Evolutionary conservation across 1,284 basidiomycete species (phyloP), one percentile per base, ranked within the genome.

Genomic region (Malassezia restricta): DNA sequence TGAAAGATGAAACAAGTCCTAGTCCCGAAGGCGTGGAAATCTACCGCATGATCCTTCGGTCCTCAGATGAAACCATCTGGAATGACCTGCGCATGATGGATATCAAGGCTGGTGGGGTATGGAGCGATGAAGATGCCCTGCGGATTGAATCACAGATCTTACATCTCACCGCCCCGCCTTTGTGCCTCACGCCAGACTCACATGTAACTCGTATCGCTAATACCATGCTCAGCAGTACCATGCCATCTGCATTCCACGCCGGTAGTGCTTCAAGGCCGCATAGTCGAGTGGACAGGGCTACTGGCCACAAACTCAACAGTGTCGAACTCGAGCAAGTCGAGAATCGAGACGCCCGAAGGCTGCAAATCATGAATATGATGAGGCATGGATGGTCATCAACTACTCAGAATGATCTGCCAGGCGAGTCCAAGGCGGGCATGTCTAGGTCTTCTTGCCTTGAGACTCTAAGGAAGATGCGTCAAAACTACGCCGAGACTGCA

Each of bases 341-440:
- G 31, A 47, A 47, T 15, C 59, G 62, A 40, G 55, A 60, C 8
- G 60, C 58, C 17, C 55, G 62, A 2, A 48, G 64, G 20, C 59
- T 62, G 20, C 68, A 64, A 57, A 65, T 69, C 55, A 70, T 68
- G 66, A 55, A 58, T 12, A 56, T 68, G 31, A 68, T 67, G 67
- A 61, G 68, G 51, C 53, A 62, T 43, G 66, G 65, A 0, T 61
- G 47, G 58, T 42, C 8, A 2, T 40, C 49, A 15, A 20, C 27
- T 33, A 27, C 4, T 6, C 8, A 24, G 8, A 31, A 39, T 7
- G 29, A 33, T 28, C 31, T 37, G 6, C 24, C 28, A 5, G 12
- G 27, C 31, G 42, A 52, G 14, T 28, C 32, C 3, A 38, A n/a
- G 7, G 46, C 50, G n/a, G 64, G 64, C 37, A 55, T 65, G 30